These are phyloP conservation scores for Boletus patriciae DNA, from an alignment of 768 basidiomycete genomes.

Conservation along the genomic window DNA sequence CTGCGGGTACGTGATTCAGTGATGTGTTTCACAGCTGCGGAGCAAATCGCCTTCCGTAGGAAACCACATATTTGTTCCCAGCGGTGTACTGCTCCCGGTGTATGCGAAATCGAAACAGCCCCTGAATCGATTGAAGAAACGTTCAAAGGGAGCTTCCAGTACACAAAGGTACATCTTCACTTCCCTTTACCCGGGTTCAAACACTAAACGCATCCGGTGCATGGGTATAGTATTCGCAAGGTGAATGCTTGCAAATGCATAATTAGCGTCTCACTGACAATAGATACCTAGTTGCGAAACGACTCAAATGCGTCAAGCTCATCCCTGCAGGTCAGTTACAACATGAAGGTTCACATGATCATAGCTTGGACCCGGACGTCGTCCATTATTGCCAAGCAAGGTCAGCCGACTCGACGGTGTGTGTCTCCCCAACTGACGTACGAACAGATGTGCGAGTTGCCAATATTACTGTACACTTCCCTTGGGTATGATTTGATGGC, in stretches of 20 bases:
- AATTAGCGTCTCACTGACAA: background rate
- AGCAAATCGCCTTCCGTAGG: background rate
- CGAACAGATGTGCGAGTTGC: constrained; percentile 49
- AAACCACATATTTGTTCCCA: constrained; percentile 51
- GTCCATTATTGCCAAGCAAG: constrained; percentile 56
- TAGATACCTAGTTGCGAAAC: constrained; percentile 42
- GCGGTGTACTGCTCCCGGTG: constrained; percentile 47
- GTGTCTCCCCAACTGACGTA: constrained; percentile 2
- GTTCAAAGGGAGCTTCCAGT: constrained; percentile 62
- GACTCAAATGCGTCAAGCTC: constrained; percentile 48
- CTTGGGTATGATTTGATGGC: constrained; percentile 37
- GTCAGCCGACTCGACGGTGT: constrained; percentile 24
- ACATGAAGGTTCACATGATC: constrained; percentile 51
- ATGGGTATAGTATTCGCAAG: constrained; percentile 50
- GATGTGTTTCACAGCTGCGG: constrained; percentile 1
- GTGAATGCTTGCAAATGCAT: constrained; percentile 22
- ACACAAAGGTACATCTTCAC: constrained; percentile 49
- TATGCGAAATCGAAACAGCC: constrained; percentile 55
- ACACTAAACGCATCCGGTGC: background rate
- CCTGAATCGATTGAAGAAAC: constrained; percentile 61
- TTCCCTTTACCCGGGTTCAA: background rate
- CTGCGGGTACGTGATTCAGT: constrained; percentile 47
- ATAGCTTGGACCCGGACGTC: constrained; percentile 41
- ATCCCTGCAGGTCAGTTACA: constrained; percentile 43
- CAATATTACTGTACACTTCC: constrained; percentile 59